phyloP scores from a whole-genome alignment of 345 rosid species.

The Pistacia atlantica region DNA sequence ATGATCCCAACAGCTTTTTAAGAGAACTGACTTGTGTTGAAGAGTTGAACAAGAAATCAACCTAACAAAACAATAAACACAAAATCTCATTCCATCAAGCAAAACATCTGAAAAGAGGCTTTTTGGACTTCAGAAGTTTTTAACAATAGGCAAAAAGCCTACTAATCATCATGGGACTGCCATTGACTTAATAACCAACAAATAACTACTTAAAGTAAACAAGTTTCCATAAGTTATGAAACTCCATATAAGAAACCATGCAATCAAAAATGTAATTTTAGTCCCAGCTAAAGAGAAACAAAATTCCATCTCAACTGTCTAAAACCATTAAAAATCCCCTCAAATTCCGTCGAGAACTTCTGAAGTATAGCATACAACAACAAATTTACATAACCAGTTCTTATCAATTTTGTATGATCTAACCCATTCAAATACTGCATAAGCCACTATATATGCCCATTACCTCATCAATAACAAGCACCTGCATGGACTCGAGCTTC shows the following conservation, averaged over 20 bases:
- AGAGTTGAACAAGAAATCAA: slow-evolving; percentile 91
- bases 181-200: slow-evolving; percentile 7
- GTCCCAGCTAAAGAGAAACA: background rate
- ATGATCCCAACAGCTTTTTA: slow-evolving; percentile 72
- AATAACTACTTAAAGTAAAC: background rate
- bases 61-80: slow-evolving; percentile 43
- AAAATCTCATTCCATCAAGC: slow-evolving; percentile 1
- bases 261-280: background rate
- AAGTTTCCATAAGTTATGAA: background rate
- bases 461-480: slow-evolving; percentile 94
- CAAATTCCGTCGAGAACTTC: background rate
- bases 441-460: background rate
- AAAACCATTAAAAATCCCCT: background rate
- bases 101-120: background rate
- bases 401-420: background rate
- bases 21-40: slow-evolving; percentile 80
- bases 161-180: background rate
- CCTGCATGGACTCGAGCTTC: slow-evolving; percentile 68
- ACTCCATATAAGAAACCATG: background rate
- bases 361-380: background rate
- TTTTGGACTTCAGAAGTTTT: background rate
- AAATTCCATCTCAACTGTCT: background rate
- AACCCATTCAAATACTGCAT: background rate
- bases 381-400: background rate
- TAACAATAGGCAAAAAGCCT: background rate